These are phyloP conservation scores for Sporothrix mexicana DNA, from an alignment of 2,329 filamentous ascomycete species.

Conservation along the genomic window DNA sequence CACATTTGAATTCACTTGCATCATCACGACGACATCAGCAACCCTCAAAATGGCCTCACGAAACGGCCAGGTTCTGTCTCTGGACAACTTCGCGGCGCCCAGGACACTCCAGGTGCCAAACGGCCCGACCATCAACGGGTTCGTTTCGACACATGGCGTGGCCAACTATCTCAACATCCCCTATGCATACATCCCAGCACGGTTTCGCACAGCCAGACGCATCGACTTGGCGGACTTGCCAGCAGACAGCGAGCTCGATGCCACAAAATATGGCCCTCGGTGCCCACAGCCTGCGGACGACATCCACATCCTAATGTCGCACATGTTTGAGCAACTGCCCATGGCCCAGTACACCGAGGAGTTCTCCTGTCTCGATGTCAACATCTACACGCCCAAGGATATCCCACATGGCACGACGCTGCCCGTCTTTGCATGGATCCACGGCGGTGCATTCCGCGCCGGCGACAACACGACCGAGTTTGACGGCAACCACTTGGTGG, in stretches of 20 bases:
- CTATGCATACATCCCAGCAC: constrained; percentile 29
- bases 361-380: constrained; percentile 29
- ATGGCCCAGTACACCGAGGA: constrained; percentile 31
- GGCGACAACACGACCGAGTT: constrained; percentile 34
- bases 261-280: constrained; percentile 31
- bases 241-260: constrained; percentile 22
- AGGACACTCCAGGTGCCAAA: constrained; percentile 7
- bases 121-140: constrained; percentile 24
- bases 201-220: constrained; percentile 31
- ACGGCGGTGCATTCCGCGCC: constrained; percentile 31
- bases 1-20: too few relatives aligned
- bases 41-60: background rate
- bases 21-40: background rate
- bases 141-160: constrained; percentile 32
- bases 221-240: constrained; percentile 5
- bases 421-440: constrained; percentile 35
- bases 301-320: constrained; percentile 27
- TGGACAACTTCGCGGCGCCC: background rate
- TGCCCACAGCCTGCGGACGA: constrained; percentile 32
- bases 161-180: constrained; percentile 34
- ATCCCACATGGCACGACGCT: background rate
- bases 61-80: constrained; percentile 14
- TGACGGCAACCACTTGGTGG: constrained; percentile 34
- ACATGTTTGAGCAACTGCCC: constrained; percentile 32
- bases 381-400: constrained; percentile 22